Conservation (phyloP, 2,329 filamentous ascomycete genomes). For the Clonostachys solani region DNA sequence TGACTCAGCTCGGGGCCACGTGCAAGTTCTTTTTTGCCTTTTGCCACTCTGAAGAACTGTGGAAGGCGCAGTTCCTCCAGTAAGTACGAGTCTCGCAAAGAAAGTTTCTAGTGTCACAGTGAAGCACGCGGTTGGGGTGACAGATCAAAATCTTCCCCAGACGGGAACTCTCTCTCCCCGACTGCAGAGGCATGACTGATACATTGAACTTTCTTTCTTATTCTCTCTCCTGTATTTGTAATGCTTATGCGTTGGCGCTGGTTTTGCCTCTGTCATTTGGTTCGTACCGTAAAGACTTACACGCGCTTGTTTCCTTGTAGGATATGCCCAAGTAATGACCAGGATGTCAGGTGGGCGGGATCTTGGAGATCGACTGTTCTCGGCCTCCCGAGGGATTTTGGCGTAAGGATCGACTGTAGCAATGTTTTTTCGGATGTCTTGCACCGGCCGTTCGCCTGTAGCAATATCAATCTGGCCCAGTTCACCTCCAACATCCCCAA, state of each 20-base stretch:
- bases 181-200: too few species aligned
- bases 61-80: constrained; percentile 82
- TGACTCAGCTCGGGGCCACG: constrained; percentile 67
- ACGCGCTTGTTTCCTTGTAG: constrained; percentile 7
- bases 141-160: too few species aligned
- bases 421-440: constrained; percentile 86
- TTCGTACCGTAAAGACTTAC: not conserved
- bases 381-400: constrained; percentile 45
- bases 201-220: not conserved
- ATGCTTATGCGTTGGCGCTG: not conserved
- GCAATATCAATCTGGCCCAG: constrained; percentile 63
- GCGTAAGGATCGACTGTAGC: constrained; percentile 63
- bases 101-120: too few species aligned
- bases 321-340: constrained; percentile 20
- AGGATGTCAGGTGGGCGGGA: constrained; percentile 59
- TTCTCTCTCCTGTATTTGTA: not conserved
- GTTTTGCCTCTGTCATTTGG: not conserved
- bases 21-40: constrained; percentile 88
- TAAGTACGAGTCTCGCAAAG: constrained; percentile 48
- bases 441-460: constrained; percentile 86
- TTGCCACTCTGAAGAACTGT: constrained; percentile 78
- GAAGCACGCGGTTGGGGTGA: too few species aligned
- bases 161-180: too few species aligned
- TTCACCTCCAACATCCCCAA: constrained; percentile 69
- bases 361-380: constrained; percentile 82